Percentiles rank a stretch among this genome's conserved stretches.
Evolutionary conservation across 1,139 yeast genomes (phyloP).

Genomic region (Pichia sp.): DNA sequence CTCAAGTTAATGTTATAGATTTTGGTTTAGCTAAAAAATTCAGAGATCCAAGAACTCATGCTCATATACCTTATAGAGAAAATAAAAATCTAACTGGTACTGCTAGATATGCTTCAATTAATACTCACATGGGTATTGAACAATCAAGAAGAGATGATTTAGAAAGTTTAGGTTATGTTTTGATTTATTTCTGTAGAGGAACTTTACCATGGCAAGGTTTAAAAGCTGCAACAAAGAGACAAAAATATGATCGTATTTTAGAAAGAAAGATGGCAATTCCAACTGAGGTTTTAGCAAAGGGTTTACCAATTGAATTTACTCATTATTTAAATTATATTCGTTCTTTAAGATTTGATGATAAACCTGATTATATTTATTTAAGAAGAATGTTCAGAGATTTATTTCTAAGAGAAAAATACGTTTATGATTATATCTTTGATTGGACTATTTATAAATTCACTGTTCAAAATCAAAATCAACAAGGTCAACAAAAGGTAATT

Average conservation of each 20-base stretch:
- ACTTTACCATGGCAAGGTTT: constrained; percentile 98
- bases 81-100: constrained; percentile 96
- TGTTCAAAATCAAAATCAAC: constrained; percentile 49
- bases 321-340: constrained; percentile 86
- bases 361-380: constrained; percentile 88
- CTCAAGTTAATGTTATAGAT: constrained; percentile 93
- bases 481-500: constrained; percentile 25
- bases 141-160: constrained; percentile 95
- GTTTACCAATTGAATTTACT: constrained; percentile 85
- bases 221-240: constrained; percentile 94
- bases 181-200: constrained; percentile 91
- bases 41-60: constrained; percentile 91
- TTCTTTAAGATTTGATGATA: constrained; percentile 88
- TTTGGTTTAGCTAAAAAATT: constrained; percentile 95
- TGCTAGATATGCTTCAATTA: constrained; percentile 92
- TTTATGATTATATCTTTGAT: constrained; percentile 91
- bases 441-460: constrained; percentile 90
- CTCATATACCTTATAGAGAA: constrained; percentile 94
- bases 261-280: constrained; percentile 94
- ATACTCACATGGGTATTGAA: constrained; percentile 94
- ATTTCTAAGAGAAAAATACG: constrained; percentile 80
- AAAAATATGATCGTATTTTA: constrained; percentile 93
- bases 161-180: constrained; percentile 91
- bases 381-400: constrained; percentile 87
- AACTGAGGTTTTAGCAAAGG: constrained; percentile 81